Conservation (phyloP, 441 rosid genomes). For the Manihot esculenta region DNA sequence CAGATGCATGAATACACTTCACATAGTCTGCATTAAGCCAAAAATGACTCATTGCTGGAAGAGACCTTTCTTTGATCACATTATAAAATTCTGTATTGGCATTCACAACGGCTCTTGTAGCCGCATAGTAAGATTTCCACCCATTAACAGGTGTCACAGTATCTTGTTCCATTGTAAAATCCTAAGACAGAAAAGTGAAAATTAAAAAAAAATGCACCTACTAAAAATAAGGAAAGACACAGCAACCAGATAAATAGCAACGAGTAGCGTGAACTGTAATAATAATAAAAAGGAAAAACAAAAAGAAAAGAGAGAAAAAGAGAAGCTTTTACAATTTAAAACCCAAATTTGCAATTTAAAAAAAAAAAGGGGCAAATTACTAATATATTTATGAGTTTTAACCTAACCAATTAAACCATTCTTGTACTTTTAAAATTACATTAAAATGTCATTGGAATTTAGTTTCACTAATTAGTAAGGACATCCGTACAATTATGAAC, state of each 20-base stretch:
- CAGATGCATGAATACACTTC: conserved; percentile 84
- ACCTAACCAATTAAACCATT: no score
- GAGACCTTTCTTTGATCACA: conserved; percentile 74
- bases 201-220: neutral
- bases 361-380: no score
- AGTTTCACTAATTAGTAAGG: no score
- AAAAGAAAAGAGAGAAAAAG: no score
- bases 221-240: neutral
- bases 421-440: no score
- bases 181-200: conserved; percentile 40
- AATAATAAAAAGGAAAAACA: no score
- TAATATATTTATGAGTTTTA: no score
- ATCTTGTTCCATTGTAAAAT: conserved; percentile 92
- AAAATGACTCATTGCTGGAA: conserved; percentile 69
- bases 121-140: conserved; percentile 96
- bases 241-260: neutral
- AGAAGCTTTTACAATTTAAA: no score
- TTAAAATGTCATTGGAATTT: no score
- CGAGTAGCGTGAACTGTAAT: no score
- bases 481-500: no score
- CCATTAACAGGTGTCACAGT: conserved; percentile 75
- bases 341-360: neutral
- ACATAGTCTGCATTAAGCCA: conserved; percentile 95
- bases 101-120: conserved; percentile 84
- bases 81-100: conserved; percentile 75